These are phyloP conservation scores for Exobasidium rhododendri DNA, from an alignment of 1,284 basidiomycete species.

Conservation along the genomic window DNA sequence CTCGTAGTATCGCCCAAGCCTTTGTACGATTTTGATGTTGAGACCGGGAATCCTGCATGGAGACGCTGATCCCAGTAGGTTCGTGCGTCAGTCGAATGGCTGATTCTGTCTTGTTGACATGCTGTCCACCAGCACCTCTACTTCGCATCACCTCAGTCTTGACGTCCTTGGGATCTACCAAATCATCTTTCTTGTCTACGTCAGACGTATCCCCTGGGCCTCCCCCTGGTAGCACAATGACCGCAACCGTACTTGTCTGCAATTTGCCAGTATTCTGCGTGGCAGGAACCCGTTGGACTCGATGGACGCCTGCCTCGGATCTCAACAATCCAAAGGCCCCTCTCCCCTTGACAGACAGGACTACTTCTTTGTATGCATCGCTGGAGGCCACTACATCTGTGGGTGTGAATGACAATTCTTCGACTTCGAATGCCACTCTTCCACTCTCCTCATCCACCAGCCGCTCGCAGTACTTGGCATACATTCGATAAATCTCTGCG, in stretches of 20 bases:
- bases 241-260: conserved; percentile 87
- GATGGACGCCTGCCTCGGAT: conserved; percentile 92
- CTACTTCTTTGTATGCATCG: conserved; percentile 66
- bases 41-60: conserved; percentile 96
- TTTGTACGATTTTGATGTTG: conserved; percentile 67
- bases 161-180: conserved; percentile 79
- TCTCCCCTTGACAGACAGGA: conserved; percentile 74
- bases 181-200: conserved; percentile 52
- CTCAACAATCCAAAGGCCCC: conserved; percentile 75
- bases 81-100: conserved; percentile 93
- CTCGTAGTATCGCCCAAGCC: conserved; percentile 50
- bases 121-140: conserved; percentile 95
- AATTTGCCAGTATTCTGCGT: conserved; percentile 82
- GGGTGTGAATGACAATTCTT: conserved; percentile 38
- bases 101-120: conserved; percentile 98
- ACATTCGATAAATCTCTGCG: conserved; percentile 77
- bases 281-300: conserved; percentile 87
- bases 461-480: conserved; percentile 61
- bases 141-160: conserved; percentile 90
- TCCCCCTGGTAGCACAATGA: conserved; percentile 58
- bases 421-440: conserved; percentile 28
- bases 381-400: conserved; percentile 60
- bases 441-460: not conserved
- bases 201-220: conserved; percentile 17
- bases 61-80: conserved; percentile 89